Conservation (phyloP, 495 filamentous ascomycete genomes). For the Penicillium paxilli region DNA sequence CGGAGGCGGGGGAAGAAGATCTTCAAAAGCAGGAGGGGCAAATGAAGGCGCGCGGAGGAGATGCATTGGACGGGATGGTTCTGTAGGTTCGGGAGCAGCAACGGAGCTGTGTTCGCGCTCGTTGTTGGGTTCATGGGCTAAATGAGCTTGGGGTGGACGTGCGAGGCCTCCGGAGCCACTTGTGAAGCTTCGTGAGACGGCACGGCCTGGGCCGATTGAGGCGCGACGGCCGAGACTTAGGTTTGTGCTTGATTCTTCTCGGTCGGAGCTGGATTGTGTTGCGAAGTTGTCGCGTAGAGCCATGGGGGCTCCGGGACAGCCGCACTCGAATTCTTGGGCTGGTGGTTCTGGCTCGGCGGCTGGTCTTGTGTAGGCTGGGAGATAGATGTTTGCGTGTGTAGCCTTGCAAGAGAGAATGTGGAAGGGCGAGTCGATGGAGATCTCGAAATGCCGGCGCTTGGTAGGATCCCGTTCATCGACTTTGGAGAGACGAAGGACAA, state of each 20-base stretch:
- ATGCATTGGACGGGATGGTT: constrained; percentile 71
- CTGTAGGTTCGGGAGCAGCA: constrained; percentile 10
- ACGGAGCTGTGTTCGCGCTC: background rate
- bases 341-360: constrained; percentile 47
- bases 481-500: constrained; percentile 94
- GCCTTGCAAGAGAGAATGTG: constrained; percentile 94
- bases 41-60: constrained; percentile 84
- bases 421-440: constrained; percentile 97
- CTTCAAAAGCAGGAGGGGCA: constrained; percentile 89
- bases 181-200: constrained; percentile 45
- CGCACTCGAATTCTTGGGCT: constrained; percentile 63
- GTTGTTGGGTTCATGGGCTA: constrained; percentile 45
- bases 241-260: constrained; percentile 23
- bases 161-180: constrained; percentile 47
- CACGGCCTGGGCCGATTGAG: constrained; percentile 21
- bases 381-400: constrained; percentile 83
- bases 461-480: constrained; percentile 75
- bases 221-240: constrained; percentile 10
- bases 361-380: constrained; percentile 79
- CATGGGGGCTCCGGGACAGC: constrained; percentile 68
- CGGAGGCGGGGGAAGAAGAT: constrained; percentile 81
- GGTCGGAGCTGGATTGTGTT: constrained; percentile 32
- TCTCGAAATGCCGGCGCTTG: constrained; percentile 93
- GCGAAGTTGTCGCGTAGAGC: constrained; percentile 39
- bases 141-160: constrained; percentile 48